Evolutionary conservation across 257 asterid genomes (phyloP).

Genomic region (Gynochthodes officinalis): DNA sequence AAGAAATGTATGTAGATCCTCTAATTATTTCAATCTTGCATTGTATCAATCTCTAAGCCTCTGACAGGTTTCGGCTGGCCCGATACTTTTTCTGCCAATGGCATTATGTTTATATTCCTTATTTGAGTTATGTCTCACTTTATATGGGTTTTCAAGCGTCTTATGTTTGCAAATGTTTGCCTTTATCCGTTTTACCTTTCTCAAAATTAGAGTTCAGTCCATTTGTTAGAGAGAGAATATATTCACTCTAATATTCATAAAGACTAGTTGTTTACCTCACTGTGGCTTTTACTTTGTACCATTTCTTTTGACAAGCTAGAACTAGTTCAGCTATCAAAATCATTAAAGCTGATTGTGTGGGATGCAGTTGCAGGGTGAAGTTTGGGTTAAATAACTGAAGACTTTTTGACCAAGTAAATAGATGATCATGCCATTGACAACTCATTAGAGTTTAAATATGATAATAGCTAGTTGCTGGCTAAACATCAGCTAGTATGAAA

Average conservation of each 20-base stretch:
- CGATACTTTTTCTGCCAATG: neutral
- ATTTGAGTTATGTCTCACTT: neutral
- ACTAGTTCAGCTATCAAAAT: neutral
- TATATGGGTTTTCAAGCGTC: neutral
- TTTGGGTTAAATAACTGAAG: neutral
- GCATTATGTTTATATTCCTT: neutral
- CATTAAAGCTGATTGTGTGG: neutral
- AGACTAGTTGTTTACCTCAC: neutral
- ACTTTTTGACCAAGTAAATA: neutral
- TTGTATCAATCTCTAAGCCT: neutral
- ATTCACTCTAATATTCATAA: neutral
- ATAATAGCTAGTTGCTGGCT: neutral
- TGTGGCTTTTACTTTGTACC: neutral
- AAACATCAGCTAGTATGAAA: neutral
- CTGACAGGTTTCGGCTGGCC: neutral
- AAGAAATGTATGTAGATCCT: neutral
- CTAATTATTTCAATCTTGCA: neutral
- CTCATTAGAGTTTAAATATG: too few relatives aligned
- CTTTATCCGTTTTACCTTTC: neutral
- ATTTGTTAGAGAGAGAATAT: neutral
- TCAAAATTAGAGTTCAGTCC: neutral
- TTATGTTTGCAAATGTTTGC: neutral
- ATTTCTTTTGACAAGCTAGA: neutral
- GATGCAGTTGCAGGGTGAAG: neutral
- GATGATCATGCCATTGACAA: neutral